Evolutionary conservation across 805 yeast genomes (phyloP).

Genomic region (Starmerella potacharoeniae): DNA sequence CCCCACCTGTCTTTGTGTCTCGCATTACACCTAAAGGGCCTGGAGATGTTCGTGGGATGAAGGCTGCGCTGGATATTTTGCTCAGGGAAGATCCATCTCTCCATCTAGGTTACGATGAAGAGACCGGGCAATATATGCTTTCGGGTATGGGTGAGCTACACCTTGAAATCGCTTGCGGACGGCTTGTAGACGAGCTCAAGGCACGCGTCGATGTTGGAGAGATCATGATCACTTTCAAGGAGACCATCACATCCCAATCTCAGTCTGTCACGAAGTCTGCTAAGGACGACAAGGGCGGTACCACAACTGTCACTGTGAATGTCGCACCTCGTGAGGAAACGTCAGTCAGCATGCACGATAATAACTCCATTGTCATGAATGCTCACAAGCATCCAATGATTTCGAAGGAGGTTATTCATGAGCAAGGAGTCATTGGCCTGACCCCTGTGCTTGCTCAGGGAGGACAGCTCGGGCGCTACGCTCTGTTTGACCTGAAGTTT

Average conservation of each 20-base stretch:
- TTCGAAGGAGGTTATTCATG: conserved; percentile 24
- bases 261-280: neutral
- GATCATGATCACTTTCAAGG: conserved; percentile 84
- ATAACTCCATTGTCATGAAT: neutral
- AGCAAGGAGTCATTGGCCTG: conserved; percentile 26
- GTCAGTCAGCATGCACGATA: conserved; percentile 6
- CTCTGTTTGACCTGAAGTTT: conserved; percentile 51
- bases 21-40: conserved; percentile 72
- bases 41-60: conserved; percentile 68
- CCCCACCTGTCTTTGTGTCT: conserved; percentile 88
- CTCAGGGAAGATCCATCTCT: conserved; percentile 88
- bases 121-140: conserved; percentile 74
- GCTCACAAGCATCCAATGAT: conserved; percentile 23
- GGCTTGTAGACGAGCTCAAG: conserved; percentile 68
- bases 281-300: conserved; percentile 7
- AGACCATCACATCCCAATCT: conserved; percentile 35
- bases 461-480: conserved; percentile 34
- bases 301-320: conserved; percentile 8
- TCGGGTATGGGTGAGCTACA: conserved; percentile 98
- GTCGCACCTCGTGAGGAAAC: neutral
- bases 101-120: conserved; percentile 58
- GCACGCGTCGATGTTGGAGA: conserved; percentile 73
- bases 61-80: conserved; percentile 51
- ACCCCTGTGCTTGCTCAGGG: conserved; percentile 36
- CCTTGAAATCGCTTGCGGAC: conserved; percentile 72